These are phyloP conservation scores for Apiospora aurea DNA, from an alignment of 2,329 filamentous ascomycete species.

Conservation along the genomic window DNA sequence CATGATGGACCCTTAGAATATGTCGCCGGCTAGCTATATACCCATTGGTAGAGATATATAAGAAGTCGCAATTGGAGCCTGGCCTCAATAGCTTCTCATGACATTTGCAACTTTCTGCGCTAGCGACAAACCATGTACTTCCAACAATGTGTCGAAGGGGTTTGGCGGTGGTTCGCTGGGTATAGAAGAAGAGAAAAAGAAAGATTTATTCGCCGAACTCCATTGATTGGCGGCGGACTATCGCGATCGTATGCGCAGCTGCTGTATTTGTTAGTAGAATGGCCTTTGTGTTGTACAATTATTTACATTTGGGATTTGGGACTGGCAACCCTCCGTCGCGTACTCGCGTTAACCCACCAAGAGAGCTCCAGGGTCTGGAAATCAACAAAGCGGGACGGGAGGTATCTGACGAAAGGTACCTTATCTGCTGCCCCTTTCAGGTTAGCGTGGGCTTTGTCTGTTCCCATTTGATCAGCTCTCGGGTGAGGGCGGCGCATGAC, in stretches of 20 bases:
- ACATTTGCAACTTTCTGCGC: background rate
- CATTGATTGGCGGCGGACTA: background rate
- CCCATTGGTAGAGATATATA: background rate
- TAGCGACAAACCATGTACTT: background rate
- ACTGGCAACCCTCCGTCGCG: constrained; percentile 10
- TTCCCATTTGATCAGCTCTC: background rate
- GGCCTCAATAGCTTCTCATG: background rate
- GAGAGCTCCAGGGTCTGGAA: constrained; percentile 11
- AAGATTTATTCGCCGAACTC: background rate
- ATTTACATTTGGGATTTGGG: constrained; percentile 12
- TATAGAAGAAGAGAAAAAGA: background rate
- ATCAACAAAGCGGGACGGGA: background rate
- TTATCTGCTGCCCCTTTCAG: background rate
- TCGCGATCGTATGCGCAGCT: background rate
- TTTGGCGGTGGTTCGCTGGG: background rate
- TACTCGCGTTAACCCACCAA: constrained; percentile 15
- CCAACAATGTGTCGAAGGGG: background rate
- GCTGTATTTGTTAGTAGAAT: background rate
- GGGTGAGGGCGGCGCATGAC: constrained; percentile 12
- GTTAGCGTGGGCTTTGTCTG: background rate
- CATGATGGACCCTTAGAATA: constrained; percentile 43
- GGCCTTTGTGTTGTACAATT: background rate
- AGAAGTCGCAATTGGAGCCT: background rate
- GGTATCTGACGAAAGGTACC: background rate
- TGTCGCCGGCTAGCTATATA: background rate